Evolutionary conservation across 1,139 yeast genomes (phyloP).

Genomic region (Arxiozyma slooffiae): DNA sequence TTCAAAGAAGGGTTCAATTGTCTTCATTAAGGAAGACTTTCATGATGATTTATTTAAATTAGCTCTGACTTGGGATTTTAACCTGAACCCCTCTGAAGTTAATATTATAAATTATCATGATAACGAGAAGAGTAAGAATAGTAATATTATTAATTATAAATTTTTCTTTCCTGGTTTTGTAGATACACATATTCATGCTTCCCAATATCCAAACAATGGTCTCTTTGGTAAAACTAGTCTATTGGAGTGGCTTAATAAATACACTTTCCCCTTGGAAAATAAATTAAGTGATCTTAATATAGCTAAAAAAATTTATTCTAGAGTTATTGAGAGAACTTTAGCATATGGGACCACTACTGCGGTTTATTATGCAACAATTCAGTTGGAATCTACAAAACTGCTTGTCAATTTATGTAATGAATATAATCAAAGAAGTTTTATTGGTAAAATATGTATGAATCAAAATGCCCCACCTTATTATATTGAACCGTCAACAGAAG

Average conservation of each 20-base stretch:
- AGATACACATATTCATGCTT: constrained; percentile 94
- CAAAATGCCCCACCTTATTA: constrained; percentile 60
- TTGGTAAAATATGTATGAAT: constrained; percentile 94
- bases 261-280: constrained; percentile 83
- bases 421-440: constrained; percentile 75
- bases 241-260: constrained; percentile 76
- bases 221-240: constrained; percentile 79
- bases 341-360: constrained; percentile 84
- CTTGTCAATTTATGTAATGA: constrained; percentile 63
- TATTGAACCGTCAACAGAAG: constrained; percentile 45
- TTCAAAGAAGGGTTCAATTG: constrained; percentile 16
- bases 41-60: not conserved
- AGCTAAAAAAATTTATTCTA: constrained; percentile 54
- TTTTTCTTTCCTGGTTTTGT: constrained; percentile 88
- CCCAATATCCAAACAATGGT: constrained; percentile 92
- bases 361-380: constrained; percentile 82
- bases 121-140: not conserved
- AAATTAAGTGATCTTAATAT: constrained; percentile 40
- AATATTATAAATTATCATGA: not conserved
- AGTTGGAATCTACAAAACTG: constrained; percentile 60
- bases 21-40: constrained; percentile 16
- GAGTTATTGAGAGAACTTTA: constrained; percentile 59
- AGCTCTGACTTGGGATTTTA: not conserved
- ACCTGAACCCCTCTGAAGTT: not conserved
- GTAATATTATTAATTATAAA: no score